Conservation (phyloP, 495 filamentous ascomycete species). For the Aspergillus avenaceus region DNA sequence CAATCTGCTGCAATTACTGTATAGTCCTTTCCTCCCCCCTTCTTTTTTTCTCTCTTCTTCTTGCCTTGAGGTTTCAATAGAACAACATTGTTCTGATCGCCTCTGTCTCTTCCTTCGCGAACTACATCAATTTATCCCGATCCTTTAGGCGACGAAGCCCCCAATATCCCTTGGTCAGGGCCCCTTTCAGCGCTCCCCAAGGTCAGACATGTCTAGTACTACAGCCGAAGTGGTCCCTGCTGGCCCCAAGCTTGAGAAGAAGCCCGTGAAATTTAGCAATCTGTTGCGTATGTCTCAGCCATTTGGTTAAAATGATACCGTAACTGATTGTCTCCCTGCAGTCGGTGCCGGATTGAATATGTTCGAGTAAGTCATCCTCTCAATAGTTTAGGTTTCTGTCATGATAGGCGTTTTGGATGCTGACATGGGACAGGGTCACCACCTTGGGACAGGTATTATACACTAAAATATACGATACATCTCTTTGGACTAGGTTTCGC, state of each 20-base stretch:
- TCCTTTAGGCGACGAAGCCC: slow-evolving; percentile 68
- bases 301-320: slow-evolving; percentile 6
- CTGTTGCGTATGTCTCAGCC: slow-evolving; percentile 62
- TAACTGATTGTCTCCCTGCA: slow-evolving; percentile 21
- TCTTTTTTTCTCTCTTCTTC: too few species aligned
- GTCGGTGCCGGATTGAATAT: slow-evolving; percentile 95
- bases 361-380: slow-evolving; percentile 69
- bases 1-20: too few species aligned
- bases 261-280: slow-evolving; percentile 99
- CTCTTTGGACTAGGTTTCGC: slow-evolving; percentile 4
- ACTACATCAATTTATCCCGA: slow-evolving; percentile 19
- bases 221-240: slow-evolving; percentile 46
- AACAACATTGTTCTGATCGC: neutral
- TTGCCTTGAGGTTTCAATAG: neutral
- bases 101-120: slow-evolving; percentile 6
- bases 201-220: slow-evolving; percentile 46
- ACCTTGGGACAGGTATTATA: slow-evolving; percentile 70
- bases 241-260: slow-evolving; percentile 75
- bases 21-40: too few species aligned
- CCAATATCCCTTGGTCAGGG: slow-evolving; percentile 90
- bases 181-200: slow-evolving; percentile 54
- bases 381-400: neutral
- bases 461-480: neutral
- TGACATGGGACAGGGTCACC: slow-evolving; percentile 59
- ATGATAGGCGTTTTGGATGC: neutral